A percentile compares a stretch with the other conserved stretches of the same genome.
Conservation (phyloP, 192 early-diverging fungal genomes). For the Spinellus fusiger region DNA sequence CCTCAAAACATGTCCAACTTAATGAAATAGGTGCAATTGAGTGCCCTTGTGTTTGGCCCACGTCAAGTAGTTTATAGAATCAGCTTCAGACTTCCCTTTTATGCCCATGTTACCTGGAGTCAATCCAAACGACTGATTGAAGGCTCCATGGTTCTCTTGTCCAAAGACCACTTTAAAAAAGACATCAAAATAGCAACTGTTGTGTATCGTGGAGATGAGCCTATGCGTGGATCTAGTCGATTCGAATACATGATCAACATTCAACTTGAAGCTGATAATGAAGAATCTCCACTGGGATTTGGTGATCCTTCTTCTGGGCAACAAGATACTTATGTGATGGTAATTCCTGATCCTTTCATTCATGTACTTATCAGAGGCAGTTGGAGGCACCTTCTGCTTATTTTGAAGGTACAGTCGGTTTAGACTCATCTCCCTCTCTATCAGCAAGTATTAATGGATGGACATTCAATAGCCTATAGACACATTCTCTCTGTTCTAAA, state of each 20-base stretch:
- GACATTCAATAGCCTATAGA: constrained; percentile 50
- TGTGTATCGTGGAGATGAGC: constrained; percentile 37
- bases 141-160: constrained; percentile 48
- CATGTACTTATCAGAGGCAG: constrained; percentile 3
- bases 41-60: constrained; percentile 36
- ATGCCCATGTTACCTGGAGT: constrained; percentile 38
- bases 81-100: constrained; percentile 36
- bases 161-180: constrained; percentile 40
- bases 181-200: constrained; percentile 44
- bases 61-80: constrained; percentile 41
- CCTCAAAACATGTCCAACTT: background rate
- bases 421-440: background rate
- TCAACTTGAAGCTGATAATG: constrained; percentile 21
- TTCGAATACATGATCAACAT: constrained; percentile 30
- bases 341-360: background rate
- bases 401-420: constrained; percentile 30
- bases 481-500: constrained; percentile 43
- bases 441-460: too few relatives aligned
- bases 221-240: constrained; percentile 31
- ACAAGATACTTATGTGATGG: constrained; percentile 29
- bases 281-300: constrained; percentile 21
- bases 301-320: constrained; percentile 14
- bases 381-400: constrained; percentile 34
- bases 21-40: constrained; percentile 41
- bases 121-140: constrained; percentile 48